Evolutionary conservation across 345 rosid genomes (phyloP).

Genomic region (Pugionium dolabratum): DNA sequence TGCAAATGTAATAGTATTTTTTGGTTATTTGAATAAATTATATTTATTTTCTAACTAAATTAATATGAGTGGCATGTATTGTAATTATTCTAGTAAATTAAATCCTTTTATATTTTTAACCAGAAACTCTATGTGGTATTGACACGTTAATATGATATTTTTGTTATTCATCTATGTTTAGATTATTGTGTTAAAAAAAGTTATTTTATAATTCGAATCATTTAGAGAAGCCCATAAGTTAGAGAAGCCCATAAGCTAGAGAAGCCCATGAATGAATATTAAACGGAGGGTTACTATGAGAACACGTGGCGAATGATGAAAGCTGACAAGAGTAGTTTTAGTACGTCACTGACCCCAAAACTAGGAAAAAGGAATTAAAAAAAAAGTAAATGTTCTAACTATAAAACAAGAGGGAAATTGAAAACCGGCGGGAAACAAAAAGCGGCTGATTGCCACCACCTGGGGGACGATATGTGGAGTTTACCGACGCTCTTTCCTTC

Average conservation of each 20-base stretch:
- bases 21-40: too few species aligned
- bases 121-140: too few species aligned
- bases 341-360: not conserved
- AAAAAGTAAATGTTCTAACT: too few species aligned
- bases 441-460: constrained; percentile 43
- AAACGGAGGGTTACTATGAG: not conserved
- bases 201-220: too few species aligned
- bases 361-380: not conserved
- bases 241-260: not conserved
- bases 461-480: constrained; percentile 44
- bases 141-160: too few species aligned
- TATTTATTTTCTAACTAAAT: too few species aligned
- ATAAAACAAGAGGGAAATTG: constrained; percentile 1
- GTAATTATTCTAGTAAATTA: too few species aligned
- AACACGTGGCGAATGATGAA: constrained; percentile 30
- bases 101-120: too few species aligned
- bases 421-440: constrained; percentile 36
- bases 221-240: not conserved
- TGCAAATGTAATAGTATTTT: too few species aligned
- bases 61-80: too few species aligned
- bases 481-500: constrained; percentile 33
- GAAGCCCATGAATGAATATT: not conserved
- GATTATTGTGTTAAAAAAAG: too few species aligned
- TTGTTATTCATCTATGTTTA: too few species aligned
- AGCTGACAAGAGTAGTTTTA: constrained; percentile 9